A percentile compares a stretch with the other conserved stretches of the same genome.
Conservation (phyloP, 176 grass and related monocot species). For the Musa schizocarpa region DNA sequence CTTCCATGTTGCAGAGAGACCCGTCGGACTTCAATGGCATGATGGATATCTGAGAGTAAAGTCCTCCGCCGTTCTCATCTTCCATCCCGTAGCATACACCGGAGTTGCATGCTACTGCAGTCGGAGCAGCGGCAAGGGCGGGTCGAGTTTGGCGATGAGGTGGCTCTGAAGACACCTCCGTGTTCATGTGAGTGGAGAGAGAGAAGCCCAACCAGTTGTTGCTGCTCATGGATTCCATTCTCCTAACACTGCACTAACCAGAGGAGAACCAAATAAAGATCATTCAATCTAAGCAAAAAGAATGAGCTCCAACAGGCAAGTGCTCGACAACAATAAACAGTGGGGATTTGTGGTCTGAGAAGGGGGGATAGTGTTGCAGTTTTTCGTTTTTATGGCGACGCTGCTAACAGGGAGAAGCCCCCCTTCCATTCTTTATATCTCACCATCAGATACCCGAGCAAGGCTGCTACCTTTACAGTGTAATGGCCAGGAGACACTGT, state of each 20-base stretch:
- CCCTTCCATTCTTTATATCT: neutral
- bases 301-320: neutral
- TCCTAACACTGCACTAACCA: neutral
- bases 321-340: neutral
- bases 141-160: conserved; percentile 22
- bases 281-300: conserved; percentile 33
- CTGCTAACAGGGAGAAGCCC: conserved; percentile 25
- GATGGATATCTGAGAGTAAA: conserved; percentile 42
- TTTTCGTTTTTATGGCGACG: conserved; percentile 18
- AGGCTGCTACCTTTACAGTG: conserved; percentile 33
- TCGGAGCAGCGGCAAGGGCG: conserved; percentile 2
- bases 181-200: conserved; percentile 49
- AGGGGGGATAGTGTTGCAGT: too few relatives aligned
- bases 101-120: conserved; percentile 18
- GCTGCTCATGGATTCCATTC: conserved; percentile 38
- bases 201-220: conserved; percentile 86
- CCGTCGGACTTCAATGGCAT: conserved; percentile 76
- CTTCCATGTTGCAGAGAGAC: conserved; percentile 73
- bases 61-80: conserved; percentile 26
- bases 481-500: neutral
- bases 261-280: neutral
- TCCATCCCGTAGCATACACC: conserved; percentile 52
- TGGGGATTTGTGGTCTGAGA: too few relatives aligned
- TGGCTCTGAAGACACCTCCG: conserved; percentile 33
- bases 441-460: conserved; percentile 26